A percentile compares a stretch with the other conserved stretches of the same genome.
phyloP scores from a whole-genome alignment of 1,284 basidiomycete species.

The Vanrija pseudolonga region DNA sequence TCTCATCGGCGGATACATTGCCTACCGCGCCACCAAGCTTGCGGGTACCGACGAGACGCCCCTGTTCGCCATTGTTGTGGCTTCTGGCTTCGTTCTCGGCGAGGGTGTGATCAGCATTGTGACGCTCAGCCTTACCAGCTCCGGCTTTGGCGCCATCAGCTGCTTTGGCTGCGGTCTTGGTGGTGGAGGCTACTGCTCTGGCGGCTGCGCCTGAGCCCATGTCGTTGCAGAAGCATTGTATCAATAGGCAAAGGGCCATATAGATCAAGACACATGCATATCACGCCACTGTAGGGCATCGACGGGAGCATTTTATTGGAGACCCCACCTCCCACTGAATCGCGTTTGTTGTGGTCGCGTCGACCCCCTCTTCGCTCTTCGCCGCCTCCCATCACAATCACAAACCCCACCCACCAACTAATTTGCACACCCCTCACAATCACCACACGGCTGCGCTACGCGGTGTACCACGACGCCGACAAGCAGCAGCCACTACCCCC shows the following conservation, averaged over 20 bases:
- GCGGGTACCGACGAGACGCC: slow-evolving; percentile 54
- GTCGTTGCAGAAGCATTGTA: no score
- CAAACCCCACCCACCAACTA: neutral
- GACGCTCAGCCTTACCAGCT: slow-evolving; percentile 68
- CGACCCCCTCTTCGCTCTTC: no score
- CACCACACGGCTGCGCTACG: neutral
- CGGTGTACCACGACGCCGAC: no score
- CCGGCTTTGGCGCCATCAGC: slow-evolving; percentile 68
- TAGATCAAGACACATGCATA: neutral
- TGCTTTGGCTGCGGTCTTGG: slow-evolving; percentile 72
- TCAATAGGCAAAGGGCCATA: no score
- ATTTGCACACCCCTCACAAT: neutral
- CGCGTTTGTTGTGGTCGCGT: neutral
- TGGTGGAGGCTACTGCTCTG: slow-evolving; percentile 55
- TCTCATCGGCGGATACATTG: slow-evolving; percentile 79
- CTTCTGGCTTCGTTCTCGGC: slow-evolving; percentile 91
- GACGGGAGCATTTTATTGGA: neutral
- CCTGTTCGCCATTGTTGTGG: slow-evolving; percentile 74
- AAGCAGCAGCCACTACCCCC: no score
- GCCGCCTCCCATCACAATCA: no score
- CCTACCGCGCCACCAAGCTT: slow-evolving; percentile 61
- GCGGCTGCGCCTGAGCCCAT: slow-evolving; percentile 23
- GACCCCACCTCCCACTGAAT: neutral
- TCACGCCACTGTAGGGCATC: no score
- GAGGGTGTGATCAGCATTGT: slow-evolving; percentile 84